Evolutionary conservation across 495 filamentous ascomycete species (phyloP), one percentile per base, ranked within the genome.

Genomic region (Trichoderma asperelloides): DNA sequence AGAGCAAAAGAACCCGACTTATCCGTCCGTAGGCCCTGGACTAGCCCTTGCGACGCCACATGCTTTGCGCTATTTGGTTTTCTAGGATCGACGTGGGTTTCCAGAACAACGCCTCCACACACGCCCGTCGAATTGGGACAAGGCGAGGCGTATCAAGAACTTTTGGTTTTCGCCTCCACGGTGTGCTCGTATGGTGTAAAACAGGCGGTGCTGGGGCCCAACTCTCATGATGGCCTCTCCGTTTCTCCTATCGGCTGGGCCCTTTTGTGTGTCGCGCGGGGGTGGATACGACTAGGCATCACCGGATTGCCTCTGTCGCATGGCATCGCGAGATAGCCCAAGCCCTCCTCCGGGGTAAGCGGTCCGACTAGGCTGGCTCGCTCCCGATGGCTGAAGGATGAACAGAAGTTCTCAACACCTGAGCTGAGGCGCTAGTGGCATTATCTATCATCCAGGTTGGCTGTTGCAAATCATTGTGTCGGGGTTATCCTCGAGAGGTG

Each of bases 381-480:
- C 13, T 12, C 2, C 1, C 23, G 55, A 60, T 60, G 55, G 55
- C 55, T 60, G 55, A 60, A 30, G 55, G 55, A 60, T 30, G 55
- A 60, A 60, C 55, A 60, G 55, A 60, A 60, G 55, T 60, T 60
- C 55, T 27, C 55, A 13, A 60, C 55, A 25, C 55, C 16, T 12
- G 12, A 30, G 25, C 55, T 60, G 55, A 60, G 23, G 49, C 27
- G 13, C 43, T 15, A n/a, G 43, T 33, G 27, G 55, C 25, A 60
- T 55, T 60, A 60, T 60, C 55, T 28, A 6, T 60, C 23, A 13
- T 11, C 16, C 55, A 60, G 55, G 9, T 9, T 12, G n/a, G 55
- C 3, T 25, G 16, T 60, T n/a, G 55, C 6, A 27, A 21, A 25
- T n/a, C 55, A 28, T 60, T 25, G 13, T 60, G 9, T 55, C 49